Evolutionary conservation across 192 early-diverging fungal species (phyloP), one percentile per base, ranked within the genome.

Genomic region (Allomyces macrogynus): DNA sequence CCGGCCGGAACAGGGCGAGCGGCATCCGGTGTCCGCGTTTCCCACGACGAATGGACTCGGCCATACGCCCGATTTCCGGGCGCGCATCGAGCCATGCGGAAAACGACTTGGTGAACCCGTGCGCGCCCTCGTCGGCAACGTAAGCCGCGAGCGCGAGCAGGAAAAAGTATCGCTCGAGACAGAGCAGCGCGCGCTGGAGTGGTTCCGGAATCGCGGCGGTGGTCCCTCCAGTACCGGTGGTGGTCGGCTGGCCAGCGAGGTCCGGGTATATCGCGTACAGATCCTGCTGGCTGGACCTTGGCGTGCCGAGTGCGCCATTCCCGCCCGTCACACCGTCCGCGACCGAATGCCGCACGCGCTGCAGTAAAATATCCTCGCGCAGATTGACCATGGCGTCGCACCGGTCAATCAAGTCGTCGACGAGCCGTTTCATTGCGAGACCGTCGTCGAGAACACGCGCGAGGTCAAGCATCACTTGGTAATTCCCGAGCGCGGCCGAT

Each of bases 141-240:
- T 81, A 85, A 4, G 76, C 65, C 1, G 74, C 73, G 54, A 85
- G 79, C 20, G 77, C 71, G 16, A 85, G 69, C 61, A 85, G 64
- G 61, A 76, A 82, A 42, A 82, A 79, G 69, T 85, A 85, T 7
- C 82, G 69, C 40, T 84, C 78, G 22, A 85, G 67, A 12, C 77
- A 78, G 4, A 72, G 71, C 20, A 78, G 12, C 5, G 84, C 81
- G 61, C 74, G 73, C 3, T 67, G 62, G 23, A 85, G 69, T 11
- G 65, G 61, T 1, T 60, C 66, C n/a, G 60, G 24, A 14, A n/a
- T n/a, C 16, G 49, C 49, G 12, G 16, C 49, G 16, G 49, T 14
- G 16, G 1, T n/a, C 9, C 49, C 16, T 7, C 49, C 16, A 8
- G 32, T 7, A 7, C 4, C 0, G 32, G 74, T 60, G 23, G 72